phyloP scores from a whole-genome alignment of 345 rosid genomes.

The Gossypium thurberi region DNA sequence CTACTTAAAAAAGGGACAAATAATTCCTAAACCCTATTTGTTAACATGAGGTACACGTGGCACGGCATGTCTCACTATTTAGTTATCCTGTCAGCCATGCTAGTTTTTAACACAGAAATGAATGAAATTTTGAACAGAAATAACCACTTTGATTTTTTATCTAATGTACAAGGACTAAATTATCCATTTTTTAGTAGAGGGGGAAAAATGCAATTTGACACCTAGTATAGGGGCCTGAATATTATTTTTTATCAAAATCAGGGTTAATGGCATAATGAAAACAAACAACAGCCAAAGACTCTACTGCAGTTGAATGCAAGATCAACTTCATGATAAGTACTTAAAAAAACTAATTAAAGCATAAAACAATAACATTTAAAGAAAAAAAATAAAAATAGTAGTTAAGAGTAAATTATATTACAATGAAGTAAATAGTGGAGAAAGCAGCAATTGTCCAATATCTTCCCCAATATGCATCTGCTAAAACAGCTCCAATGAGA shows the following conservation, averaged over 20 bases:
- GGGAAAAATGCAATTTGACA: too few species aligned
- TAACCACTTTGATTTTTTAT: too few species aligned
- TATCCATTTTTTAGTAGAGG: too few species aligned
- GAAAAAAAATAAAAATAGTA: neutral
- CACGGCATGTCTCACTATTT: too few species aligned
- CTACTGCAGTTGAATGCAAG: neutral
- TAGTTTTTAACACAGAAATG: too few species aligned
- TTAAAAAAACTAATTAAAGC: neutral
- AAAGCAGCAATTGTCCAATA: constrained; percentile 94
- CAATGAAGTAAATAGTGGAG: constrained; percentile 77
- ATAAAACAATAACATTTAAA: neutral
- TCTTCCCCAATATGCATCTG: constrained; percentile 98
- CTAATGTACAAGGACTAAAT: too few species aligned
- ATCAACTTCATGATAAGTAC: constrained; percentile 6
- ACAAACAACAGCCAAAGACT: neutral
- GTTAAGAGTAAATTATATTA: constrained; percentile 19
- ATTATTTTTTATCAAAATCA: neutral
- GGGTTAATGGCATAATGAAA: neutral
- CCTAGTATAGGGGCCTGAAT: too few species aligned
- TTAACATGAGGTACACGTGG: too few species aligned
- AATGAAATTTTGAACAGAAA: too few species aligned
- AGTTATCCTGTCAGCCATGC: too few species aligned
- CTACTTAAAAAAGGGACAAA: too few species aligned
- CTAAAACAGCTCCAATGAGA: constrained; percentile 80
- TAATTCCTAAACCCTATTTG: too few species aligned